Evolutionary conservation across 1,284 basidiomycete genomes (phyloP).

Genomic region (Leucoagaricus sp.): DNA sequence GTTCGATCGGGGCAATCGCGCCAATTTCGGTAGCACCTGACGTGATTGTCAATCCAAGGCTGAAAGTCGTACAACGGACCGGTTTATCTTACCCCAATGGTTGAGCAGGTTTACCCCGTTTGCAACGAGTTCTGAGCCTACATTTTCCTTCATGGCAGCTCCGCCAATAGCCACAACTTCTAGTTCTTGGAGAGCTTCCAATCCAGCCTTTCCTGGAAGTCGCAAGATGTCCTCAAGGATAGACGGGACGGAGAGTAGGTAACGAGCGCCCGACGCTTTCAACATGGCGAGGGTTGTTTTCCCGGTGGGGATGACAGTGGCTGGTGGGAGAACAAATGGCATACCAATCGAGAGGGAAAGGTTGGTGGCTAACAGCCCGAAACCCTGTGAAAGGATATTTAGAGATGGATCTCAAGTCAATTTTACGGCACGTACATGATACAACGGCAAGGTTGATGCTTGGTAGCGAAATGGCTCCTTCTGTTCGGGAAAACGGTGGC

Average conservation of each 20-base stretch:
- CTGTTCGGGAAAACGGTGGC: slow-evolving; percentile 32
- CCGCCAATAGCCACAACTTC: slow-evolving; percentile 38
- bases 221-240: slow-evolving; percentile 37
- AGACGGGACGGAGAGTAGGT: slow-evolving; percentile 38
- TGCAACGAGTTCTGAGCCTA: slow-evolving; percentile 29
- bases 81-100: slow-evolving; percentile 35
- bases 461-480: slow-evolving; percentile 28
- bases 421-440: slow-evolving; percentile 30
- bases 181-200: slow-evolving; percentile 29
- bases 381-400: slow-evolving; percentile 26
- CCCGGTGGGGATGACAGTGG: slow-evolving; percentile 36
- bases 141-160: slow-evolving; percentile 38
- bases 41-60: neutral
- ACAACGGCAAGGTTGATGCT: slow-evolving; percentile 38
- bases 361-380: slow-evolving; percentile 35
- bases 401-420: neutral
- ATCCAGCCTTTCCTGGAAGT: slow-evolving; percentile 24
- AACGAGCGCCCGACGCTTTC: slow-evolving; percentile 28
- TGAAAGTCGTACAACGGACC: neutral
- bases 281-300: slow-evolving; percentile 29
- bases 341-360: slow-evolving; percentile 32
- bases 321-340: slow-evolving; percentile 26
- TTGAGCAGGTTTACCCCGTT: slow-evolving; percentile 38
- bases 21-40: slow-evolving; percentile 38
- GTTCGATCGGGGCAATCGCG: slow-evolving; percentile 35